Evolutionary conservation across 2,329 filamentous ascomycete genomes (phyloP).

Genomic region (Coccinonectria pachysandricola): DNA sequence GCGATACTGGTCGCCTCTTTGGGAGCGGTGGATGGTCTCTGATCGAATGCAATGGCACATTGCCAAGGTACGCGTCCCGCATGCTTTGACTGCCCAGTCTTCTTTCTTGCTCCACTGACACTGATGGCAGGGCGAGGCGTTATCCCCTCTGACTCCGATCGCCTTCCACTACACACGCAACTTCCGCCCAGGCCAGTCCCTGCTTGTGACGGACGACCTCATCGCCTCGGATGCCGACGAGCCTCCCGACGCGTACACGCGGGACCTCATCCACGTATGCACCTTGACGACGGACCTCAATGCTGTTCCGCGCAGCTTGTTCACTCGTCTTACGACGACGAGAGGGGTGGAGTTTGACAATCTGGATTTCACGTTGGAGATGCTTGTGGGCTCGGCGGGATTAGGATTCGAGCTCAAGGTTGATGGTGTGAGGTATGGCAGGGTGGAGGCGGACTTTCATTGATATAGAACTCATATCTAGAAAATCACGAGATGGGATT

Average conservation of each 20-base stretch:
- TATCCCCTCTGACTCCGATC: constrained; percentile 63
- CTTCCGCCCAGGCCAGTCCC: constrained; percentile 67
- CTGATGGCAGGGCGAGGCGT: constrained; percentile 52
- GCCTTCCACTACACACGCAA: constrained; percentile 81
- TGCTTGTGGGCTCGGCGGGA: constrained; percentile 70
- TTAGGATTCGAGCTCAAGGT: constrained; percentile 71
- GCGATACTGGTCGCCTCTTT: constrained; percentile 68
- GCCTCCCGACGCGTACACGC: constrained; percentile 49
- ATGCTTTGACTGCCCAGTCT: too few species aligned
- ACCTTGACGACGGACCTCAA: constrained; percentile 72
- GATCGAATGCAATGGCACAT: constrained; percentile 84
- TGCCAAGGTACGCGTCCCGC: constrained; percentile 47
- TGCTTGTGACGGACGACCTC: constrained; percentile 70
- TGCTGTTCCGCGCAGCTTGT: constrained; percentile 62
- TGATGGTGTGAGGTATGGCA: constrained; percentile 65
- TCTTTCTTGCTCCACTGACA: constrained; percentile 1
- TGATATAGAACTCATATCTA: too few species aligned
- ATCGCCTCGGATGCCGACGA: constrained; percentile 64
- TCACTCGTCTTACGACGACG: constrained; percentile 67
- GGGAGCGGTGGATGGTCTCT: constrained; percentile 75
- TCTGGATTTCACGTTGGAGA: constrained; percentile 71
- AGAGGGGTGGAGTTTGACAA: constrained; percentile 74
- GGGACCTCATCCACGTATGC: constrained; percentile 61
- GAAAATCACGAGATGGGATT: too few species aligned
- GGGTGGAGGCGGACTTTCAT: constrained; percentile 70